Evolutionary conservation across 345 rosid species (phyloP).

Genomic region (Eucalyptus shirleyi): DNA sequence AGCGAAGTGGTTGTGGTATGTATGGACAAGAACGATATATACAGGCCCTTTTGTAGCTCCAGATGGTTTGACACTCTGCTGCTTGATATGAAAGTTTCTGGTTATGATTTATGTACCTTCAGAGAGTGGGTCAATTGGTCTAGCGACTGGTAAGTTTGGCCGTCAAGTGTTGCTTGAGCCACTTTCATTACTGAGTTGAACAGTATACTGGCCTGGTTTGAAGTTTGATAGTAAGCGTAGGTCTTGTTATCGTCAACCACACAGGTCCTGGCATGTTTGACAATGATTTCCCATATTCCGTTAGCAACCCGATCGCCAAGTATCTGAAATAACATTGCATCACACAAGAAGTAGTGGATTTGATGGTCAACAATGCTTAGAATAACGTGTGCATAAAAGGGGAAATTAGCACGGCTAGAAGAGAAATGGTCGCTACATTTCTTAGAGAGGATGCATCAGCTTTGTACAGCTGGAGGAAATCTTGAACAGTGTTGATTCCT

Average conservation of each 20-base stretch:
- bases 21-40: background rate
- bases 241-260: conserved; percentile 30
- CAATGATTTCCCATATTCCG: conserved; percentile 37
- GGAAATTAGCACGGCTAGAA: background rate
- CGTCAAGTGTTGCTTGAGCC: conserved; percentile 22
- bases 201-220: conserved; percentile 15
- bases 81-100: background rate
- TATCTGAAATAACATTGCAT: conserved; percentile 17
- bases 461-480: background rate
- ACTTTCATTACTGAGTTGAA: conserved; percentile 37
- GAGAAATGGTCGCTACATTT: conserved; percentile 17
- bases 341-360: background rate
- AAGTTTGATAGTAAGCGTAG: conserved; percentile 15
- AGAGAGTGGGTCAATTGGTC: conserved; percentile 12
- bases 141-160: background rate
- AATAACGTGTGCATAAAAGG: background rate
- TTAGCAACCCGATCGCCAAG: conserved; percentile 23
- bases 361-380: background rate
- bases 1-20: background rate
- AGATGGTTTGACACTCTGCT: background rate
- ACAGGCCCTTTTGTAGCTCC: background rate
- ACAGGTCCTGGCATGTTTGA: conserved; percentile 50
- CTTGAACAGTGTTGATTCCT: too few relatives aligned
- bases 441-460: conserved; percentile 3
- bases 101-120: conserved; percentile 10